phyloP scores from a whole-genome alignment of 1,284 basidiomycete species.

The Cronartium ribicola region DNA sequence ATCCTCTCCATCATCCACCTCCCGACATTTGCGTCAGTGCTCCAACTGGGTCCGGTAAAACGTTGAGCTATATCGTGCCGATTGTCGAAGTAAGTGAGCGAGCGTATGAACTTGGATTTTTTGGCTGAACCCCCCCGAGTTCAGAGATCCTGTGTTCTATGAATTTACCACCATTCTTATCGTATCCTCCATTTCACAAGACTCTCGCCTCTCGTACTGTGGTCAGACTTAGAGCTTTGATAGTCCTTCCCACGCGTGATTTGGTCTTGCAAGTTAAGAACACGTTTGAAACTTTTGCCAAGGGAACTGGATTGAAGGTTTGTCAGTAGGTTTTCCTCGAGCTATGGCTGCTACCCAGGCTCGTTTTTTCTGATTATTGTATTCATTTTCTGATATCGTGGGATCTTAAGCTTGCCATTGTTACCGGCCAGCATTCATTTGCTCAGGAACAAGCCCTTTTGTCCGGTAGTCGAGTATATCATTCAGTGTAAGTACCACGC shows the following conservation, averaged over 20 bases:
- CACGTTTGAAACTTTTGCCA: slow-evolving; percentile 77
- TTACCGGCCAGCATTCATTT: slow-evolving; percentile 51
- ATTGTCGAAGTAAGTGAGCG: slow-evolving; percentile 71
- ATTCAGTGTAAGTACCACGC: slow-evolving; percentile 1
- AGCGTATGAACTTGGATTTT: slow-evolving; percentile 36
- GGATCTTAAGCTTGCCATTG: slow-evolving; percentile 33
- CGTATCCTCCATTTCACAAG: slow-evolving; percentile 52
- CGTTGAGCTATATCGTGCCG: slow-evolving; percentile 85
- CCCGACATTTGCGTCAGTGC: slow-evolving; percentile 92
- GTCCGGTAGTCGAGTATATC: not conserved
- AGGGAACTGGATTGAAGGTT: slow-evolving; percentile 81
- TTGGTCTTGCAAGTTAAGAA: slow-evolving; percentile 89
- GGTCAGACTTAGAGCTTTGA: slow-evolving; percentile 78
- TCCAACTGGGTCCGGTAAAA: slow-evolving; percentile 95
- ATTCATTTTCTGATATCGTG: not conserved
- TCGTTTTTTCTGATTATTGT: not conserved
- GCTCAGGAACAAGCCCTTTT: slow-evolving; percentile 47
- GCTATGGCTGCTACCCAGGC: not conserved
- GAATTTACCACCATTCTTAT: not conserved
- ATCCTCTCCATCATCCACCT: slow-evolving; percentile 66
- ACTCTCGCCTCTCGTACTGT: slow-evolving; percentile 68
- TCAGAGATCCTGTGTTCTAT: not conserved
- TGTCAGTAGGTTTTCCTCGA: slow-evolving; percentile 41
- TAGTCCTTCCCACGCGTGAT: slow-evolving; percentile 91
- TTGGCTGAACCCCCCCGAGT: not conserved